Evolutionary conservation across 2,329 filamentous ascomycete genomes (phyloP).

Genomic region (Xylaria sp.): DNA sequence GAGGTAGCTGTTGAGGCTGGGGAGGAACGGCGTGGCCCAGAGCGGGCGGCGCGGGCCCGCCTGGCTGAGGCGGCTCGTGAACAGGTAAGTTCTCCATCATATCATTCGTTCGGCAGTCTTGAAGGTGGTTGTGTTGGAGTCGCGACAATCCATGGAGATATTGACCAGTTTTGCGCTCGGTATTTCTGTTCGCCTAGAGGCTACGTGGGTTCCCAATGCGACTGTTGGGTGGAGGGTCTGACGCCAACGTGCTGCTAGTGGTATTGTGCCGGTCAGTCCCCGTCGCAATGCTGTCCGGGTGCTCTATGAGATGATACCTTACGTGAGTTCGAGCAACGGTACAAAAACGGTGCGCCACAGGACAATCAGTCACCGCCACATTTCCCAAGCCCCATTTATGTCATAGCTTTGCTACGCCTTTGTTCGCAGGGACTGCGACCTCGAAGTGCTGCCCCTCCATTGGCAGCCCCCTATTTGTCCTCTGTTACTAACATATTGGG

Average conservation of each 20-base stretch:
- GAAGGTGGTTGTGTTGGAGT: conserved; percentile 7
- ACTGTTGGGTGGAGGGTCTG: neutral
- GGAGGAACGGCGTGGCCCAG: conserved; percentile 42
- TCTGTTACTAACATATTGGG: neutral
- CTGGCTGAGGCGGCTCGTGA: conserved; percentile 50
- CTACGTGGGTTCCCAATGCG: neutral
- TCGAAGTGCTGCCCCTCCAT: neutral
- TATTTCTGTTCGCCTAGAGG: neutral
- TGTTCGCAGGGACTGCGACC: too few relatives aligned
- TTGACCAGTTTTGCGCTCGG: neutral
- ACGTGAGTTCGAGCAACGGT: neutral
- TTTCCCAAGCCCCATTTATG: neutral
- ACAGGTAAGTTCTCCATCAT: conserved; percentile 59
- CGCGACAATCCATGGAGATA: conserved; percentile 30
- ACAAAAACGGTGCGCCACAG: too few relatives aligned
- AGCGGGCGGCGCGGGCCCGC: conserved; percentile 38
- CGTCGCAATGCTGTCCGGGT: neutral
- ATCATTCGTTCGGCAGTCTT: conserved; percentile 31
- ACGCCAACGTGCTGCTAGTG: neutral
- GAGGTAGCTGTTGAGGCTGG: conserved; percentile 68
- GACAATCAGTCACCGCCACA: neutral
- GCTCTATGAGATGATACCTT: neutral
- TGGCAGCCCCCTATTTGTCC: neutral
- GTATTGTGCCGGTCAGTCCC: neutral
- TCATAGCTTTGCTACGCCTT: neutral